These are phyloP conservation scores for Orbilia oligospora DNA, from an alignment of 2,329 filamentous ascomycete genomes.

Conservation along the genomic window DNA sequence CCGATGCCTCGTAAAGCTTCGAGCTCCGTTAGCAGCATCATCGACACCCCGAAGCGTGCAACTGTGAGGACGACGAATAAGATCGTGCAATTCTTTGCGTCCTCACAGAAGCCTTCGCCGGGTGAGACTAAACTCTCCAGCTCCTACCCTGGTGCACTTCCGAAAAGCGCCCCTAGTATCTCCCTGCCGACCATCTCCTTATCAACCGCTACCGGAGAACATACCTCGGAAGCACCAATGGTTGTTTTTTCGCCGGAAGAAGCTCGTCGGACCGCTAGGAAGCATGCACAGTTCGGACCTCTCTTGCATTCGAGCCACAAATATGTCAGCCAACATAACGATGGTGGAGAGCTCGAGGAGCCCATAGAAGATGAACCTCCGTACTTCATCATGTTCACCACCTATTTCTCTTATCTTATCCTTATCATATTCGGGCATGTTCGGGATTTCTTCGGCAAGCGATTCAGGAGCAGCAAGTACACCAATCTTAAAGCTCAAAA, in stretches of 20 bases:
- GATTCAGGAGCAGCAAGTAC: conserved; percentile 90
- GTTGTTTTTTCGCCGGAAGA: conserved; percentile 87
- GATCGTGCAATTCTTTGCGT: conserved; percentile 85
- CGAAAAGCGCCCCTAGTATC: conserved; percentile 77
- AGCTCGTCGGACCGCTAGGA: conserved; percentile 79
- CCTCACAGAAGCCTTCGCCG: conserved; percentile 79
- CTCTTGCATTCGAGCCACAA: conserved; percentile 83
- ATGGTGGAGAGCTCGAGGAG: conserved; percentile 82
- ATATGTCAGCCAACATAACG: conserved; percentile 85
- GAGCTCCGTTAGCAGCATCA: conserved; percentile 60
- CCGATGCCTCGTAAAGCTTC: conserved; percentile 61
- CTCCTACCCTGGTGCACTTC: conserved; percentile 64
- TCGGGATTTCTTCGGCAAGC: conserved; percentile 97
- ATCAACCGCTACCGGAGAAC: conserved; percentile 83
- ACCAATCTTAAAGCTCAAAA: conserved; percentile 84
- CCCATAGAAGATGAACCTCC: conserved; percentile 95
- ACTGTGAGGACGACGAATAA: conserved; percentile 78
- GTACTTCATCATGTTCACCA: conserved; percentile 96
- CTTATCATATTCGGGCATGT: conserved; percentile 96
- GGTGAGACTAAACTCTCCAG: conserved; percentile 68
- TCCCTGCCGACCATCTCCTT: conserved; percentile 92
- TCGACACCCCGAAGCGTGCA: conserved; percentile 63
- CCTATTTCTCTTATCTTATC: conserved; percentile 97
- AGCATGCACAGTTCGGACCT: conserved; percentile 92
- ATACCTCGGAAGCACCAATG: conserved; percentile 79